These are phyloP conservation scores for Inga laurina DNA, from an alignment of 306 rosid genomes.

Conservation along the genomic window DNA sequence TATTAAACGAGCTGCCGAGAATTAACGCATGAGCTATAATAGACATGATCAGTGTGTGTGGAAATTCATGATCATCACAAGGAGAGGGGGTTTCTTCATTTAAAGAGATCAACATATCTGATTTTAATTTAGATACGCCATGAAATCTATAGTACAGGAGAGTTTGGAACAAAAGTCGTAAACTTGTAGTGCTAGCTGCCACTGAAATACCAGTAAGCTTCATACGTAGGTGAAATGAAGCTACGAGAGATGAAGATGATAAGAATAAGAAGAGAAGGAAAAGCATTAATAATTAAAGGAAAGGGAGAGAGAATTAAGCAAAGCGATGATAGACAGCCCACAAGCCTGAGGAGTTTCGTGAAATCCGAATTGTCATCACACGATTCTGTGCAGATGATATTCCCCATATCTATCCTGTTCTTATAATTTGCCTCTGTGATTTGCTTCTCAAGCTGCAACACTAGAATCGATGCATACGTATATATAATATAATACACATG, in stretches of 20 bases:
- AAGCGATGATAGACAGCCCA: constrained; percentile 33
- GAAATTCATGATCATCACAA: background rate
- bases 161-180: background rate
- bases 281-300: background rate
- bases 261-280: background rate
- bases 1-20: background rate
- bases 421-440: background rate
- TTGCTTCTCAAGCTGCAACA: background rate
- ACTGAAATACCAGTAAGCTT: background rate
- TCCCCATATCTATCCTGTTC: constrained; percentile 35
- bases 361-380: constrained; percentile 23
- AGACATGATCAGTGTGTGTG: background rate
- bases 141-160: background rate
- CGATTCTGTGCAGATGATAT: constrained; percentile 13
- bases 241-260: background rate
- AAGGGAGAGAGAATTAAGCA: background rate
- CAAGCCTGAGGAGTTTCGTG: constrained; percentile 36
- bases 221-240: background rate
- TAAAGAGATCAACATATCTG: background rate
- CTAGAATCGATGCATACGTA: background rate
- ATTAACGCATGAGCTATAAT: background rate
- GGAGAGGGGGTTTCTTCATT: background rate
- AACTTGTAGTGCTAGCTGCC: background rate
- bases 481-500: no score
- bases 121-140: background rate